phyloP scores from a whole-genome alignment of 1,284 basidiomycete species.

The Polyporus tsugae region DNA sequence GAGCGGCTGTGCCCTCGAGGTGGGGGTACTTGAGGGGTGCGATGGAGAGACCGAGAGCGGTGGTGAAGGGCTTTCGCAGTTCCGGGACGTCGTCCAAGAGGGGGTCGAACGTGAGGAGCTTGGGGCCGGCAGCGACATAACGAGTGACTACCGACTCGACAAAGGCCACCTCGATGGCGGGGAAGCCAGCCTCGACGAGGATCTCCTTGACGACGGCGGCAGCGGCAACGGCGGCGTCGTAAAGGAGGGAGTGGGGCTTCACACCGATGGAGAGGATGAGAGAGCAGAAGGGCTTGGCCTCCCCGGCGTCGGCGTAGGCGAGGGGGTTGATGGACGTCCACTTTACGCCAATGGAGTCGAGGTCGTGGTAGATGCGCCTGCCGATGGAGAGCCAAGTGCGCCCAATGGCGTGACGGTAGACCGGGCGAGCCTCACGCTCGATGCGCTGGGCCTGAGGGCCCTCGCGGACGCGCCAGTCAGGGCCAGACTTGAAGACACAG shows the following conservation, averaged over 20 bases:
- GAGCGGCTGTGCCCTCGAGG: slow-evolving; percentile 44
- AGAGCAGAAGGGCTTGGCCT: slow-evolving; percentile 30
- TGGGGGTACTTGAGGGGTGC: too few relatives aligned
- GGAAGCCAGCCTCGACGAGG: slow-evolving; percentile 36
- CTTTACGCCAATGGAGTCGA: slow-evolving; percentile 34
- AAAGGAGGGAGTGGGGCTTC: slow-evolving; percentile 32
- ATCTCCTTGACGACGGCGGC: slow-evolving; percentile 33
- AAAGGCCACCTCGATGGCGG: slow-evolving; percentile 39
- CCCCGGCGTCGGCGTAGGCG: slow-evolving; percentile 36
- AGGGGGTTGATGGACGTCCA: slow-evolving; percentile 41
- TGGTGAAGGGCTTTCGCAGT: slow-evolving; percentile 43
- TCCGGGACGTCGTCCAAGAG: slow-evolving; percentile 35
- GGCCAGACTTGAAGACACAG: slow-evolving; percentile 14
- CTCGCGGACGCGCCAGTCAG: slow-evolving; percentile 9
- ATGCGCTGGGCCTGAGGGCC: slow-evolving; percentile 36
- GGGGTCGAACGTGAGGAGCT: slow-evolving; percentile 39
- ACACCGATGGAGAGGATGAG: slow-evolving; percentile 39
- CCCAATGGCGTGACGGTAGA: slow-evolving; percentile 41
- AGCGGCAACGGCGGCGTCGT: slow-evolving; percentile 34
- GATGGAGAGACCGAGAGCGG: slow-evolving; percentile 46
- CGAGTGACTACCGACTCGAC: slow-evolving; percentile 28
- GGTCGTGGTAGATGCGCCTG: slow-evolving; percentile 30
- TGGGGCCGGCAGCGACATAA: slow-evolving; percentile 33
- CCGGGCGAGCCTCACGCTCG: slow-evolving; percentile 41
- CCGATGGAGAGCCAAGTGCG: slow-evolving; percentile 31